A percentile compares a stretch with the other conserved stretches of the same genome.
These are phyloP conservation scores for Dothiorella sarmentorum DNA, from an alignment of 2,329 filamentous ascomycete genomes.

Conservation along the genomic window DNA sequence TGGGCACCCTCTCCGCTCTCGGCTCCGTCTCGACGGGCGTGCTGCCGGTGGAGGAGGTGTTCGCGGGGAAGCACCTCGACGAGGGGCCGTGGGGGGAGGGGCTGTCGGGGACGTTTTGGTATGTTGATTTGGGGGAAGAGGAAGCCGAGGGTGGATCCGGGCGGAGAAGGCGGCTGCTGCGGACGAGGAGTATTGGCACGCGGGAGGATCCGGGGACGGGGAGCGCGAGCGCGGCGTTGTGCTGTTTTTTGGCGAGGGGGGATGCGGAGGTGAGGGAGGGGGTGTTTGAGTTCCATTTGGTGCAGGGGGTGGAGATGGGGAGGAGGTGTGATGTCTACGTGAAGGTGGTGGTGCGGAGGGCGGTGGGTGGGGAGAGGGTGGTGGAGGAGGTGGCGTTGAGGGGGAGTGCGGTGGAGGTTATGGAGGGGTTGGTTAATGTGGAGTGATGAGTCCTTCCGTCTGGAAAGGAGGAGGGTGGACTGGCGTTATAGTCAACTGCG, in stretches of 20 bases:
- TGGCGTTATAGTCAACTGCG: no score
- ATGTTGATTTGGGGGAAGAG: slow-evolving; percentile 42
- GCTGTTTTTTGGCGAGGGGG: slow-evolving; percentile 42
- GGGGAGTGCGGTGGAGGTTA: slow-evolving; percentile 44
- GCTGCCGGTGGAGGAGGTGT: slow-evolving; percentile 42
- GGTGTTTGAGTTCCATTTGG: background rate
- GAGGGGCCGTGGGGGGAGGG: slow-evolving; percentile 55
- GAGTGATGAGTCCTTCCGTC: slow-evolving; percentile 14
- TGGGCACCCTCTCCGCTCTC: slow-evolving; percentile 61
- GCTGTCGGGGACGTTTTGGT: slow-evolving; percentile 58
- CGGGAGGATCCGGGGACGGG: slow-evolving; percentile 52
- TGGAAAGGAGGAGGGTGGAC: no score
- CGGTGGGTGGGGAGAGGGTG: slow-evolving; percentile 33
- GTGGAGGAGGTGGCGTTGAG: slow-evolving; percentile 42
- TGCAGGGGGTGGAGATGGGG: slow-evolving; percentile 52
- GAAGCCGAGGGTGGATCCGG: background rate
- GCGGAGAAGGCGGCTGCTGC: slow-evolving; percentile 32
- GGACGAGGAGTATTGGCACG: slow-evolving; percentile 58
- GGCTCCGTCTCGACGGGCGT: slow-evolving; percentile 37
- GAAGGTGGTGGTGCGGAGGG: slow-evolving; percentile 45
- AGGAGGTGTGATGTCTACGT: slow-evolving; percentile 48
- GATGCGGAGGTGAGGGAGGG: slow-evolving; percentile 23
- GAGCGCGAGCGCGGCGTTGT: slow-evolving; percentile 47
- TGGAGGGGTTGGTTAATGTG: slow-evolving; percentile 30
- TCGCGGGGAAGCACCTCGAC: slow-evolving; percentile 40